A percentile compares a stretch with the other conserved stretches of the same genome.
Evolutionary conservation across 352 stramenopile genomes (phyloP).

Genomic region (Sclerospora graminicola): DNA sequence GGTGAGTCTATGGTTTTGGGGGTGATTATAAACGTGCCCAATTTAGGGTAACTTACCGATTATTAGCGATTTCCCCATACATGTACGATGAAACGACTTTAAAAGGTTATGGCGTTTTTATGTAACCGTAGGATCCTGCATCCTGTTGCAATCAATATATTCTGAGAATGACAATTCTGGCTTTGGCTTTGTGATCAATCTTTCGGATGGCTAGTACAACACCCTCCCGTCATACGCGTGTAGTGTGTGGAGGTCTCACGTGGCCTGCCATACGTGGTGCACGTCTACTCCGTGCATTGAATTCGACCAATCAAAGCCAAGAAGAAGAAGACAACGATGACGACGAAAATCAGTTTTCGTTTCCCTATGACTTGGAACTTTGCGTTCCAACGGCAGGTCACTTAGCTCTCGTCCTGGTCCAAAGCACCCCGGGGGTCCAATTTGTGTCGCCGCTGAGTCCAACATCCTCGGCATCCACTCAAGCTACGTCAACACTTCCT

Average conservation of each 20-base stretch:
- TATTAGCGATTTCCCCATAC: no score
- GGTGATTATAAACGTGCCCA: no score
- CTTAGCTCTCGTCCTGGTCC: conserved; percentile 48
- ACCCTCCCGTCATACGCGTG: conserved; percentile 4
- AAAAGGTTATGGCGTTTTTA: no score
- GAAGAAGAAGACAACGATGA: conserved; percentile 2
- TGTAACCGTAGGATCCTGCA: no score
- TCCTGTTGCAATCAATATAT: no score
- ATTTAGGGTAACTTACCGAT: no score
- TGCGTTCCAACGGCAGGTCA: conserved; percentile 45
- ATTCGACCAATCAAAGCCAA: neutral
- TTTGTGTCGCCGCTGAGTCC: conserved; percentile 1
- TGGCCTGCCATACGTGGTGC: conserved; percentile 43
- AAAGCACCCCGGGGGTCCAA: conserved; percentile 7
- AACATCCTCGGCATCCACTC: neutral
- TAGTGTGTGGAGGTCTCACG: conserved; percentile 22
- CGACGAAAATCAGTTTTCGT: conserved; percentile 4
- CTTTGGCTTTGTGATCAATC: no score
- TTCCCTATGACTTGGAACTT: conserved; percentile 41
- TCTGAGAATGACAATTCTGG: no score
- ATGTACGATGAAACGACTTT: no score
- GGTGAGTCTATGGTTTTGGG: no score
- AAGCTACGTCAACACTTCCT: conserved; percentile 6
- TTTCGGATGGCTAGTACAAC: no score
- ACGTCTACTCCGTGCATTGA: conserved; percentile 20